Percentiles rank a stretch among this genome's conserved stretches.
Conservation (phyloP, 1,139 yeast species). For the Komagataea norvegica region DNA sequence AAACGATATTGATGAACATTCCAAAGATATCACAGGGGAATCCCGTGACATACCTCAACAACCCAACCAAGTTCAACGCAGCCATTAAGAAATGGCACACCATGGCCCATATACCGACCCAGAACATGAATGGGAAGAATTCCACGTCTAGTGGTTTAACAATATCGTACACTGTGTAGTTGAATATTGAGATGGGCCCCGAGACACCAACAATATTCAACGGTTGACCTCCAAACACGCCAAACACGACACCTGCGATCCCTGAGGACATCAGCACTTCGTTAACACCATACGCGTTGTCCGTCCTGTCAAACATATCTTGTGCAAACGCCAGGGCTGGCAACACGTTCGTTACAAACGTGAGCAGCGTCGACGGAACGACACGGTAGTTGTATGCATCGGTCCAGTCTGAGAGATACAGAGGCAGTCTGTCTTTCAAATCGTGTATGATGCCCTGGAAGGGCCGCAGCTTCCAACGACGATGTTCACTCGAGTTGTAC, state of each 20-base stretch:
- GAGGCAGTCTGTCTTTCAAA: conserved; percentile 43
- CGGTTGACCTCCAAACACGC: conserved; percentile 84
- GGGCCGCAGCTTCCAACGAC: neutral
- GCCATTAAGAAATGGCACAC: conserved; percentile 74
- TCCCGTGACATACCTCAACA: conserved; percentile 66
- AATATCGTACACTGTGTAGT: conserved; percentile 84
- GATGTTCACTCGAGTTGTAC: no score
- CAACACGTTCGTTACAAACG: conserved; percentile 81
- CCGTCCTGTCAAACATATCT: conserved; percentile 90
- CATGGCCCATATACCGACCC: conserved; percentile 93
- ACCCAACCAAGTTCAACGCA: conserved; percentile 61
- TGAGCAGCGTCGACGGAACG: conserved; percentile 77
- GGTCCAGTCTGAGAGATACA: conserved; percentile 68
- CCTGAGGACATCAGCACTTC: conserved; percentile 84
- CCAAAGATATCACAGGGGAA: conserved; percentile 95
- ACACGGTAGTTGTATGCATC: conserved; percentile 87
- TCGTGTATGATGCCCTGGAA: conserved; percentile 31
- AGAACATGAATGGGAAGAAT: conserved; percentile 90
- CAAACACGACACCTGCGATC: conserved; percentile 85
- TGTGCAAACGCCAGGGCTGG: conserved; percentile 98
- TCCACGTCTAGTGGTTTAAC: conserved; percentile 43
- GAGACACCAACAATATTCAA: conserved; percentile 97
- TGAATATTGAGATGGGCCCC: conserved; percentile 88
- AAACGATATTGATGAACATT: conserved; percentile 82
- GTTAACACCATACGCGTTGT: conserved; percentile 84